Evolutionary conservation across 768 basidiomycete species (phyloP).

Genomic region (Pisolithus orientalis): DNA sequence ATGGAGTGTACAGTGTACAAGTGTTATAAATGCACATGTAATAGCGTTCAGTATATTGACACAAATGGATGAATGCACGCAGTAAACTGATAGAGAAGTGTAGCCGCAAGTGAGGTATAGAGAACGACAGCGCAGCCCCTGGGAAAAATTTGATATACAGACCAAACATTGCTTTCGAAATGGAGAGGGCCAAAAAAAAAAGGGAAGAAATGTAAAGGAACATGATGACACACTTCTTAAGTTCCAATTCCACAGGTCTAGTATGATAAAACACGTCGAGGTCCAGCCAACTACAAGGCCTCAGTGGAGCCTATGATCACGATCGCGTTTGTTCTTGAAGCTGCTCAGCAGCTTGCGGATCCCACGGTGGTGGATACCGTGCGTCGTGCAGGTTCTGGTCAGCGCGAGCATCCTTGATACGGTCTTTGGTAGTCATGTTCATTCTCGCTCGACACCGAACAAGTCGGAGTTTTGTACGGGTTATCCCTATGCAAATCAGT

Average conservation of each 20-base stretch:
- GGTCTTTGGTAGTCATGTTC: constrained; percentile 68
- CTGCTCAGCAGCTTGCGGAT: constrained; percentile 36
- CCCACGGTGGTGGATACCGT: constrained; percentile 68
- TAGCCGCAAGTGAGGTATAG: too few species aligned
- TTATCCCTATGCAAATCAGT: constrained; percentile 54
- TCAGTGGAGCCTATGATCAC: not conserved
- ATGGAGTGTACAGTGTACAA: too few species aligned
- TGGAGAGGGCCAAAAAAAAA: too few species aligned
- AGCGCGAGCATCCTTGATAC: constrained; percentile 68
- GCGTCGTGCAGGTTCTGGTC: constrained; percentile 77
- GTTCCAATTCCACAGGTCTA: not conserved
- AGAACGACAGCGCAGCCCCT: too few species aligned
- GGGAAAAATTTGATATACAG: too few species aligned
- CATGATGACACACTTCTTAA: too few species aligned
- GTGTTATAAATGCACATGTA: too few species aligned
- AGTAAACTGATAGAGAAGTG: too few species aligned
- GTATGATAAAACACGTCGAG: not conserved
- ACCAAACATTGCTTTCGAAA: too few species aligned
- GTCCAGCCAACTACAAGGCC: not conserved
- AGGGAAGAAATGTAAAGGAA: too few species aligned
- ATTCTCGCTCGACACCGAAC: constrained; percentile 70
- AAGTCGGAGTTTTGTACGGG: constrained; percentile 77
- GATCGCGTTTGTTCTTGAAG: constrained; percentile 17
- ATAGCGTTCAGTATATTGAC: too few species aligned
- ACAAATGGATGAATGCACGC: too few species aligned